Evolutionary conservation across 108 stramenopile species (phyloP), one percentile per base, ranked within the genome.

Genomic region (Cyclotella kingstonii): DNA sequence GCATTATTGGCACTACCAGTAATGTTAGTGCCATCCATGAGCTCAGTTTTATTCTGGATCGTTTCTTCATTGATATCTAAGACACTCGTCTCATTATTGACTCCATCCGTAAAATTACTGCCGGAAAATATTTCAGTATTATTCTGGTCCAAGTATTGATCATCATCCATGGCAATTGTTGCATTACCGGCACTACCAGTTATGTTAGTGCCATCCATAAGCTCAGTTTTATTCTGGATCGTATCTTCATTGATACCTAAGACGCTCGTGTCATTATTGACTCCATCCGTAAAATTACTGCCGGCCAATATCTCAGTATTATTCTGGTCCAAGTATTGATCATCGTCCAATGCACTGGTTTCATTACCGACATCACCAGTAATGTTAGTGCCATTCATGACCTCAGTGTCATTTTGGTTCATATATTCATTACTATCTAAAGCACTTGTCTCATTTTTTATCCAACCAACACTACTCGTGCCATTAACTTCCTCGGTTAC

Each of bases 391-490:
- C 1, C 49, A 50, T 50, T 28, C 3, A 50, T 50, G 11, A 30
- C 31, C 3, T 28, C 25, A 8, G 11, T 50, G 19, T 7, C 49
- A 50, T 27, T 14, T 10, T 15, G 14, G 17, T 11, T 50, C 14
- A 15, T 30, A 11, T 31, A 5, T n/a, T n/a, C n/a, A n/a, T n/a
- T n/a, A n/a, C n/a, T n/a, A n/a, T n/a, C n/a, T n/a, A n/a, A n/a
- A n/a, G n/a, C n/a, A n/a, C n/a, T 44, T 44, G 43, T n/a, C 17
- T 18, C 43, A 44, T 36, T n/a, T n/a, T n/a, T 36, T 36, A 36
- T 36, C 7, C 11, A 9, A 36, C 36, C 36, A 11, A 11, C 11
- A 36, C 36, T 11, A 36, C 11, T 11, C 7, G 9, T 11, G 11
- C 36, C 36, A 36, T 36, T 11, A 36, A 9, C 11, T 9, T 36